Base-by-base conservation (phyloP, 1,139 yeast species). In the Geotrichum restrictum region DNA sequence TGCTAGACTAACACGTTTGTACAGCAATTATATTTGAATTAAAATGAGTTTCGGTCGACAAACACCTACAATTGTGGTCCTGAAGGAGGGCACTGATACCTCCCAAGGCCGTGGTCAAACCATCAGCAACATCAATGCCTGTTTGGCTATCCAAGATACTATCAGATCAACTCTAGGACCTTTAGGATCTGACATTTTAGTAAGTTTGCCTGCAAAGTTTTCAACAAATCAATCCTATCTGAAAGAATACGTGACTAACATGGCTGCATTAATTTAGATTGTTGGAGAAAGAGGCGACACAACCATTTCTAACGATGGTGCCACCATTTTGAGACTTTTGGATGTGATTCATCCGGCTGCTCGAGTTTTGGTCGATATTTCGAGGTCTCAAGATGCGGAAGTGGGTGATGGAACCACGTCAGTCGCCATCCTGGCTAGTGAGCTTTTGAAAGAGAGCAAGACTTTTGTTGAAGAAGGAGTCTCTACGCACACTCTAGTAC, bases 281-380 rank as follows among this genome's bases (percentile, higher is more conserved):
- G 97, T 89, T 43, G 82, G 85, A 40, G 78, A 85, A 22, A 82
- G 79, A 63, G 96, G 96, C 53, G 85, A 81, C 62, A 88, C 98
- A 46, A 93, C 98, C 31, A 91, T 93, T 60, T 89, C 98, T 39
- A 93, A 93, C 70, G 99, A 93, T 68, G 99, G 98, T 56, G 98
- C 98, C 49, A 94, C 99, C 1, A 93, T 93, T 62, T 76, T 93
- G 69, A 88, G 86, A 69, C 77, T 91, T 57, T 75, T 93, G 62
- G 98, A 94, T 66, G 95, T 94, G 55, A 97, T 94, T 27, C 99
- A 93, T 67, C 98, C 99, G 5, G 98, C 98, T 14, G 98, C 98
- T 11, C 86, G 87, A 68, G 85, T 93, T 69, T 74, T 93, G 60
- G 98, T 93, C 51, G 99, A 93, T 69, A 88, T 93, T 56, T 88